A percentile compares a stretch with the other conserved stretches of the same genome.
Evolutionary conservation across 257 asterid species (phyloP).

Genomic region (Nicotiana otophora): DNA sequence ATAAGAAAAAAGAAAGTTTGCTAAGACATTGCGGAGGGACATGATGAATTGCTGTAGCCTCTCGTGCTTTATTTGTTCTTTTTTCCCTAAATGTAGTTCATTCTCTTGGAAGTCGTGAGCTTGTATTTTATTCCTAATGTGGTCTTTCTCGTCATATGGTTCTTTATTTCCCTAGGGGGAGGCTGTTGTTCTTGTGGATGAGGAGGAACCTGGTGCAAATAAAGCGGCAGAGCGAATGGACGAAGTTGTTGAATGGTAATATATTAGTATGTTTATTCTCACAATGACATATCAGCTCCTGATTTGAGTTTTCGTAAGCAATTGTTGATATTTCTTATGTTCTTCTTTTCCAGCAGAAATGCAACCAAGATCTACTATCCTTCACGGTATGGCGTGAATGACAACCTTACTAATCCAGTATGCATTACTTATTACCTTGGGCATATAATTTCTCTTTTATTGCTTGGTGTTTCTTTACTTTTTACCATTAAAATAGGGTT

Average conservation of each 20-base stretch:
- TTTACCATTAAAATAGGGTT: conserved; percentile 31
- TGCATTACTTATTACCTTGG: conserved; percentile 6
- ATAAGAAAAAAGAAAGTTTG: neutral
- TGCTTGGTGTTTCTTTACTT: neutral
- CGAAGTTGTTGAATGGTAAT: conserved; percentile 27
- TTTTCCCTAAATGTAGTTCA: neutral
- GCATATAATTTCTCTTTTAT: neutral
- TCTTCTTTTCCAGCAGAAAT: conserved; percentile 26
- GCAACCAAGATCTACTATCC: conserved; percentile 66
- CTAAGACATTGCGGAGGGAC: neutral
- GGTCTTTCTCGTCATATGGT: neutral
- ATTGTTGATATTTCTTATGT: neutral
- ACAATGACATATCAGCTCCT: neutral
- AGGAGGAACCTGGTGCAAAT: conserved; percentile 60
- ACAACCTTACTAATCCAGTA: neutral
- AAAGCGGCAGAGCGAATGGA: conserved; percentile 27
- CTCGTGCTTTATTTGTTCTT: neutral
- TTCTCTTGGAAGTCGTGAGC: neutral
- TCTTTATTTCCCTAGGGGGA: conserved; percentile 2
- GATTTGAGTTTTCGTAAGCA: neutral
- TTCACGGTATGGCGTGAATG: conserved; percentile 27
- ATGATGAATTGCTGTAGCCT: neutral
- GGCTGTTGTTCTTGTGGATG: conserved; percentile 72
- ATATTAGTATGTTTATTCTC: neutral
- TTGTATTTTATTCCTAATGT: neutral